Conservation (phyloP, 768 basidiomycete genomes). For the Rhodosporidiobolus odoratus region DNA sequence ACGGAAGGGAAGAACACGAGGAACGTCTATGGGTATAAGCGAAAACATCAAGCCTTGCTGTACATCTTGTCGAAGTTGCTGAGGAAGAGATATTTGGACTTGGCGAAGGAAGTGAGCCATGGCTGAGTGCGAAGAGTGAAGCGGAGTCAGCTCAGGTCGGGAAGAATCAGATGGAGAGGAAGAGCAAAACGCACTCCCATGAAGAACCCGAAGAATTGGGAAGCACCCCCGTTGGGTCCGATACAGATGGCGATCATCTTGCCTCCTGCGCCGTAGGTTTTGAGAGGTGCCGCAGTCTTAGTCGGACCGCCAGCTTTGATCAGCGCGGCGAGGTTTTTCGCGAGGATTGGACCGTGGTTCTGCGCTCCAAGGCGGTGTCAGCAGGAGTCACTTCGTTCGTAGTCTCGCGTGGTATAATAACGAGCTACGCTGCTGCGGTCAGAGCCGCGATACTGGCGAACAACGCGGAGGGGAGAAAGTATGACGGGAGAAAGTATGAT, state of each 20-base stretch:
- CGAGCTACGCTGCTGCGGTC: too few species aligned
- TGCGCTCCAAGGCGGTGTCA: background rate
- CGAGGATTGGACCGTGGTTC: constrained; percentile 12
- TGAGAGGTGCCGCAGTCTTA: background rate
- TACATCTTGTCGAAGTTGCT: too few species aligned
- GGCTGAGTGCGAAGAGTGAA: background rate
- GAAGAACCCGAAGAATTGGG: constrained; percentile 17
- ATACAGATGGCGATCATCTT: constrained; percentile 17
- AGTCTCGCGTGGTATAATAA: too few species aligned
- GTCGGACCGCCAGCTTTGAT: background rate
- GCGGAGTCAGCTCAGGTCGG: background rate
- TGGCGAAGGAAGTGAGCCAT: background rate
- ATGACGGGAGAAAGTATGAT: background rate
- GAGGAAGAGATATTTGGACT: too few species aligned
- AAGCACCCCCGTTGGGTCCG: constrained; percentile 24
- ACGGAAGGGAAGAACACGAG: too few species aligned
- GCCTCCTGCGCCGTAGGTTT: constrained; percentile 14
- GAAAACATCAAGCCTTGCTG: too few species aligned
- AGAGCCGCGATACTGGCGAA: too few species aligned
- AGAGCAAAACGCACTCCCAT: constrained; percentile 5
- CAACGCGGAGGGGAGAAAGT: background rate
- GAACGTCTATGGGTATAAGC: too few species aligned
- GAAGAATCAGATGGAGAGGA: background rate
- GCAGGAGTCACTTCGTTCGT: too few species aligned
- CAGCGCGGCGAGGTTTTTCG: constrained; percentile 15